Evolutionary conservation across 1,284 basidiomycete genomes (phyloP), one percentile per base, ranked within the genome.

Genomic region (Pterula multifida): DNA sequence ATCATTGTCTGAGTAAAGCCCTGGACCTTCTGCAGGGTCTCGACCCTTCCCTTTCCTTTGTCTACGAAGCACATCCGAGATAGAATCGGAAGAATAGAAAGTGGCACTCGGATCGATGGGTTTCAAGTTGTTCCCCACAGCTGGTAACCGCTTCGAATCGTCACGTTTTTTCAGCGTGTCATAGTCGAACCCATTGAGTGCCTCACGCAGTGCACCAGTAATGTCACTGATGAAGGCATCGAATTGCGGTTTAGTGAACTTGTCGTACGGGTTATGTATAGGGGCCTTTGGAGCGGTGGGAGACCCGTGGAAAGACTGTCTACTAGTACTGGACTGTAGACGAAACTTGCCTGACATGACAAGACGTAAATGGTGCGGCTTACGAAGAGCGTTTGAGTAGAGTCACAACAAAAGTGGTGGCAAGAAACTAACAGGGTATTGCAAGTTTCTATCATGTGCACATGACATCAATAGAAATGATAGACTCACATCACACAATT

Each of bases 231-330:
- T 81, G 76, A 78, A 83, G 59, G 69, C 66, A 68, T 84, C 79
- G 57, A 84, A 83, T 54, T 83, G 74, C 2, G 69, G 63, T 59
- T 78, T 72, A 3, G 78, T 70, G 61, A 83, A 81, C 59, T 79
- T 81, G 61, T 84, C 79, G 59, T 78, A 85, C 1, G 81, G 81
- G 56, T 82, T 82, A 51, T 73, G 63, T 48, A 82, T 72, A n/a
- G 80, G 80, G 13, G 76, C 54, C 26, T 53, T 57, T 23, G 26
- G 21, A 22, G 26, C 17, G 36, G 48, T 19, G 39, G 42, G n/a
- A 17, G 39, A 19, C 21, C 49, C 39, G 17, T 22, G 9, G 4
- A 9, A 6, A 9, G 39, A n/a, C 13, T 6, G 19, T 6, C 9
- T n/a, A 19, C 39, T 42, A n/a, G 9, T 42, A 42, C 39, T 42